Evolutionary conservation across 2,329 filamentous ascomycete genomes (phyloP), one percentile per base, ranked within the genome.

Genomic region (Botrytis fragariae): DNA sequence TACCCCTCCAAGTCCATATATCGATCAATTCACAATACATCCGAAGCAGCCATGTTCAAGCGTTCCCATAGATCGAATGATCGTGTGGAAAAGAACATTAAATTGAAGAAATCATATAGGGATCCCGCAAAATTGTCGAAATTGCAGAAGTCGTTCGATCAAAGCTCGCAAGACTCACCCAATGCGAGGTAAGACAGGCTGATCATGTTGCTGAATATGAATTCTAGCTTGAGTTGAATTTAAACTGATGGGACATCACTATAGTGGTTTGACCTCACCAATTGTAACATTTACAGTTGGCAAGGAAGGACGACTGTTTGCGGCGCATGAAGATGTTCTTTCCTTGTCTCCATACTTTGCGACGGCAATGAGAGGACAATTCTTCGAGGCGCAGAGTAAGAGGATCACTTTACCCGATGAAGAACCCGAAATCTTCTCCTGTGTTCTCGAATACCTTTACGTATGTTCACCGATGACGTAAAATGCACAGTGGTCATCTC

Each of bases 361-460:
- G 79, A 87, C 89, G 80, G 88, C 90, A 79, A 88, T 94, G 80
- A 90, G 89, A 80, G 89, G 89, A 81, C 89, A 92, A 82, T 92
- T 92, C 85, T 88, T 91, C 83, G 91, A 92, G 82, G 87, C 84
- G 85, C 90, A 87, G 90, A 93, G 86, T 89, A 93, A 89, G 89
- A 94, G 89, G 83, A 91, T 89, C 86, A 92, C 86, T 86, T 92
- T 88, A 80, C 86, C 86, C 77, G 86, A 89, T 80, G 92, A 93
- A 87, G 93, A 97, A 86, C 94, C 95, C 78, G 94, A 97, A 86
- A 89, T 97, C 83, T 93, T 98, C 84, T 97, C 94, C 82, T 95
- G 92, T 81, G 87, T 98, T 80, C 93, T 98, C 85, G 95, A 98
- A 86, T 98, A 95, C 83, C 90, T 98, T 78, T 98, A 98, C 91